Evolutionary conservation across 345 rosid genomes (phyloP).

Genomic region (Limnanthes douglasii): DNA sequence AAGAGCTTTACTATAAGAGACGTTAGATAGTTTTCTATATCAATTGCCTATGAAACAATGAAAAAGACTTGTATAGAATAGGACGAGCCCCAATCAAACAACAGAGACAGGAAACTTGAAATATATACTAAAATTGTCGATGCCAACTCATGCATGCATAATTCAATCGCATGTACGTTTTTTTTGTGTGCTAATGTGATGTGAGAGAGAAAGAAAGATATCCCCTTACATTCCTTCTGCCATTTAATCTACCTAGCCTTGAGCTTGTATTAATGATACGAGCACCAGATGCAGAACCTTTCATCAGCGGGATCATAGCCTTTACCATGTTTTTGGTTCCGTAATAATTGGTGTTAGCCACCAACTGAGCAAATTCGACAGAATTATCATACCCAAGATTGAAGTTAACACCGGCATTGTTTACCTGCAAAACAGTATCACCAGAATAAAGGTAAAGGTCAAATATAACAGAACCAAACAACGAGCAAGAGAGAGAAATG

Average conservation of each 20-base stretch:
- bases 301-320: slow-evolving; percentile 81
- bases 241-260: slow-evolving; percentile 63
- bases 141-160: no score
- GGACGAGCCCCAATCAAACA: no score
- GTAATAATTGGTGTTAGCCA: slow-evolving; percentile 57
- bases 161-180: no score
- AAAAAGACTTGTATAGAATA: no score
- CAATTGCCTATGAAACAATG: no score
- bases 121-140: no score
- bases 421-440: slow-evolving; percentile 35
- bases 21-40: no score
- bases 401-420: slow-evolving; percentile 90
- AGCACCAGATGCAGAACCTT: slow-evolving; percentile 49
- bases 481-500: not conserved
- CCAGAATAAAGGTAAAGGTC: slow-evolving; percentile 5
- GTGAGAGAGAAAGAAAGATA: slow-evolving; percentile 2
- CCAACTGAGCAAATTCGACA: slow-evolving; percentile 47
- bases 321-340: slow-evolving; percentile 69
- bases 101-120: no score
- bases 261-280: slow-evolving; percentile 89
- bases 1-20: no score
- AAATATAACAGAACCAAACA: no score
- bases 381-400: slow-evolving; percentile 67
- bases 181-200: no score
- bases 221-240: slow-evolving; percentile 63